A percentile compares a stretch with the other conserved stretches of the same genome.
Conservation (phyloP, 345 rosid species). For the Lumnitzera littorea region DNA sequence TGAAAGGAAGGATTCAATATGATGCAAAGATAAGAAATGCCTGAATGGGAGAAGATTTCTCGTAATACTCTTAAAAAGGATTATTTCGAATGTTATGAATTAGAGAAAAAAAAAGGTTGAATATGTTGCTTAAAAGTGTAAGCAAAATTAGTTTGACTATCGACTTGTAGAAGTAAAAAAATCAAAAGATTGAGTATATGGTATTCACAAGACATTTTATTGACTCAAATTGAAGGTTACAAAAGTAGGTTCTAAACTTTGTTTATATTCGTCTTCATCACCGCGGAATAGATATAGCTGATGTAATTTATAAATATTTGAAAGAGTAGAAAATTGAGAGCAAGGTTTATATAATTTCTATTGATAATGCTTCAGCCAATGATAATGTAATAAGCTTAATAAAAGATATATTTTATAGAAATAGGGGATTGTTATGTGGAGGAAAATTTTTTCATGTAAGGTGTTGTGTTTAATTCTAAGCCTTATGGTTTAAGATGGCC, state of each 20-base stretch:
- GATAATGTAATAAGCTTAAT: background rate
- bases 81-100: background rate
- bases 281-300: background rate
- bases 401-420: background rate
- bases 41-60: background rate
- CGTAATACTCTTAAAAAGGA: background rate
- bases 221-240: background rate
- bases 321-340: slow-evolving; percentile 4
- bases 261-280: slow-evolving; percentile 7
- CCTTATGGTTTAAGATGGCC: slow-evolving; percentile 7
- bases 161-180: slow-evolving; percentile 1
- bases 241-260: slow-evolving; percentile 1
- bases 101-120: background rate
- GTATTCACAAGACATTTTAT: background rate
- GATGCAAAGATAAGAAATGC: background rate
- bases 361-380: background rate
- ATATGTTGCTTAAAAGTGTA: too few relatives aligned
- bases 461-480: background rate
- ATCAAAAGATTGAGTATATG: slow-evolving; percentile 3
- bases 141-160: background rate
- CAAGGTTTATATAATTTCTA: background rate
- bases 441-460: slow-evolving; percentile 5
- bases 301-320: slow-evolving; percentile 3
- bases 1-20: background rate
- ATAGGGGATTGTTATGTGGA: background rate